Conservation (phyloP, 139 green algal species). For the Diplosphaera chodatii region DNA sequence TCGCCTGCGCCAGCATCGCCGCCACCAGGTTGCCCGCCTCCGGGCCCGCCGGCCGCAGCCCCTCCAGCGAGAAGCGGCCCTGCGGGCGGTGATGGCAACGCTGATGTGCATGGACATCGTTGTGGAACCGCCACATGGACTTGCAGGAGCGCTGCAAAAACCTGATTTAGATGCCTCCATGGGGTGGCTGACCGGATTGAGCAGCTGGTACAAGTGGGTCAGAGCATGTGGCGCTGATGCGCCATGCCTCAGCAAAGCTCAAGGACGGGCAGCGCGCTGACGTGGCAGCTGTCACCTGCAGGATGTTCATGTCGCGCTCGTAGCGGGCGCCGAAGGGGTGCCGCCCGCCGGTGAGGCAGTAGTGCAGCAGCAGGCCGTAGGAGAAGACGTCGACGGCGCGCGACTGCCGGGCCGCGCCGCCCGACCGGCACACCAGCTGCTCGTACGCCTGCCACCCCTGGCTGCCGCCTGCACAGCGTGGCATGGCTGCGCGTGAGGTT, state of each 20-base stretch:
- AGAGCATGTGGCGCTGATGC: too few species aligned
- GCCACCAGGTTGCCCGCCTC: conserved; percentile 70
- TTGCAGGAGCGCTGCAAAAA: too few species aligned
- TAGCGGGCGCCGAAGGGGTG: conserved; percentile 88
- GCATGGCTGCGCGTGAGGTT: too few species aligned
- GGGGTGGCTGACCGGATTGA: too few species aligned
- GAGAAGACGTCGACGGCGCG: conserved; percentile 88
- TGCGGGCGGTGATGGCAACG: background rate
- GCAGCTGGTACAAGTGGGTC: too few species aligned
- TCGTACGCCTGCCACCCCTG: conserved; percentile 97
- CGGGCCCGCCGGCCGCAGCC: conserved; percentile 38
- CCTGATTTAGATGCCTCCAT: too few species aligned
- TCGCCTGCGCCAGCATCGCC: conserved; percentile 58
- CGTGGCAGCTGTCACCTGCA: conserved; percentile 17
- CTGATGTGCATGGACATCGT: background rate
- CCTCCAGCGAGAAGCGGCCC: background rate
- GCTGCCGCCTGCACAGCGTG: conserved; percentile 68
- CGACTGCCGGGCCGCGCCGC: conserved; percentile 27
- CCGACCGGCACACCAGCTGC: conserved; percentile 57
- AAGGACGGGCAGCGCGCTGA: too few species aligned
- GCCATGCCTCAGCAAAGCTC: too few species aligned
- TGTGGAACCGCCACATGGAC: too few species aligned
- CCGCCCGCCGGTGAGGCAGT: conserved; percentile 69
- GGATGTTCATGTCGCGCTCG: conserved; percentile 87
- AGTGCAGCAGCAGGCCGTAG: conserved; percentile 88